phyloP scores from a whole-genome alignment of 176 grass and related monocot species.

The maize (Zea mays) region DNA sequence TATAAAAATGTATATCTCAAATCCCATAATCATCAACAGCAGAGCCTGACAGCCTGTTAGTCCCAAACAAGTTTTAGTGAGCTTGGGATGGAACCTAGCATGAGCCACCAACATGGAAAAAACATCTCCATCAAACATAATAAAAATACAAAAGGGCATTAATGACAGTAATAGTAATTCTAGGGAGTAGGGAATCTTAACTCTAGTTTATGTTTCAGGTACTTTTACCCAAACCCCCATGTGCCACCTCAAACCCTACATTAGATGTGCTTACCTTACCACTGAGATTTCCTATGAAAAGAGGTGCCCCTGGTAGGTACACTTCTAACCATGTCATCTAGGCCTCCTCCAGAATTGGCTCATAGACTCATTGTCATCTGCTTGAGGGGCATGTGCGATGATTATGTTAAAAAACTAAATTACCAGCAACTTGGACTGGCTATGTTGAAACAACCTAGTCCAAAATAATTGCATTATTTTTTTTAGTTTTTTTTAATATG shows the following conservation, averaged over 20 bases:
- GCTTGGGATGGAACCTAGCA: background rate
- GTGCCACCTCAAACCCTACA: background rate
- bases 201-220: background rate
- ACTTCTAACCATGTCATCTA: background rate
- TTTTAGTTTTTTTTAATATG: background rate
- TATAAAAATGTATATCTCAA: too few relatives aligned
- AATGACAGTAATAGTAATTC: background rate
- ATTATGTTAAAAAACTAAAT: constrained; percentile 2
- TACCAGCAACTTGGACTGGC: background rate
- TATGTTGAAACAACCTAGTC: too few relatives aligned
- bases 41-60: background rate
- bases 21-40: background rate
- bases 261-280: background rate
- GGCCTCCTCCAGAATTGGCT: background rate
- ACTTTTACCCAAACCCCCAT: background rate
- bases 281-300: background rate
- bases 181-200: background rate
- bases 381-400: background rate
- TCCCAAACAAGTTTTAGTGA: background rate
- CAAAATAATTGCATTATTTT: constrained; percentile 6
- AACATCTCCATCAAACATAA: background rate
- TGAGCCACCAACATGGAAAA: background rate
- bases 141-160: background rate
- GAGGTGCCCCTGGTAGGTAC: background rate
- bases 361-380: background rate